A percentile compares a stretch with the other conserved stretches of the same genome.
phyloP scores from a whole-genome alignment of 371 early-diverging fungal species.

The Lichtheimia ornata region DNA sequence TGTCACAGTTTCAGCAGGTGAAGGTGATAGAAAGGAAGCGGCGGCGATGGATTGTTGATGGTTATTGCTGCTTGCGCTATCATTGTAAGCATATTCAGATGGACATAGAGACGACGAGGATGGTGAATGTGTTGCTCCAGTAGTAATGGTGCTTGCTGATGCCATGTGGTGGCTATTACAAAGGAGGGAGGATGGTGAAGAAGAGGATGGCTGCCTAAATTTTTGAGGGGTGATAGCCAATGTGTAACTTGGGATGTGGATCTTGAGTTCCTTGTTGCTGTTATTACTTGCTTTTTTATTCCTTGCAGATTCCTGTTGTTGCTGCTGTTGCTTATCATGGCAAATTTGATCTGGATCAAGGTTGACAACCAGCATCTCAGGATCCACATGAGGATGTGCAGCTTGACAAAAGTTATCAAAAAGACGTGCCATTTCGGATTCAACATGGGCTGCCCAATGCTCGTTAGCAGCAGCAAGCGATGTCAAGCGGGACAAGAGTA shows the following conservation, averaged over 20 bases:
- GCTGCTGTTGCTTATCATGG: not conserved
- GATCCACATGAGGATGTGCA: constrained; percentile 11
- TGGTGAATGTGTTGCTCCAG: constrained; percentile 1
- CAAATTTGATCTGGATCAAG: not conserved
- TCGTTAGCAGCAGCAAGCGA: constrained; percentile 39
- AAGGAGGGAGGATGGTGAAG: constrained; percentile 1
- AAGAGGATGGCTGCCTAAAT: not conserved
- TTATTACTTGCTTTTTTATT: not conserved
- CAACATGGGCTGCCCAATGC: constrained; percentile 36
- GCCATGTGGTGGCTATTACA: not conserved
- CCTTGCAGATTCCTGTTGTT: not conserved
- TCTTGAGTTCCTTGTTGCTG: not conserved
- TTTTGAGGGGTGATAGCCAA: not conserved
- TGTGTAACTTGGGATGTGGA: not conserved
- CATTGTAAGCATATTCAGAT: constrained; percentile 8
- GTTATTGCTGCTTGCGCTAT: not conserved
- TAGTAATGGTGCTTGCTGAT: not conserved
- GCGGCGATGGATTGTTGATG: no score
- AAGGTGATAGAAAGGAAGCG: no score
- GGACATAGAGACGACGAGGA: constrained; percentile 3
- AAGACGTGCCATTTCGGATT: constrained; percentile 34
- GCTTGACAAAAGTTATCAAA: constrained; percentile 29
- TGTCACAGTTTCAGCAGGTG: no score
- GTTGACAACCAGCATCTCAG: not conserved
- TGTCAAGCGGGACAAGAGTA: constrained; percentile 32